Base-by-base conservation (phyloP, 1,139 yeast species). In the Ogataea hybrid region DNA sequence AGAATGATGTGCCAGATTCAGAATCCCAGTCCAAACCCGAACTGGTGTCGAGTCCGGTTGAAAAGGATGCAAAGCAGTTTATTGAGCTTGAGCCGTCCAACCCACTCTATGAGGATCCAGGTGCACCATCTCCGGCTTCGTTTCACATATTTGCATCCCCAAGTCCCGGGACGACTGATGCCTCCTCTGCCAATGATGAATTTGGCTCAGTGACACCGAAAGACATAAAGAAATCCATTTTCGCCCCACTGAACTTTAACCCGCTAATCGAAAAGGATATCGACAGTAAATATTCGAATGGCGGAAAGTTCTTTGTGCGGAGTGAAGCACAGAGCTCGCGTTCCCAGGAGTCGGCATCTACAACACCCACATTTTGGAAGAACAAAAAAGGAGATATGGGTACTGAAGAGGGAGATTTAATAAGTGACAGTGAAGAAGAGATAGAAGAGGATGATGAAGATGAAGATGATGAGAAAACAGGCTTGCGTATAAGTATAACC, bases 281-380 rank as follows among this genome's bases (percentile, higher is more conserved):
- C 21, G 96, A 88, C 59, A 80, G 85, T 43, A 88, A 88, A 56
- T 88, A 88, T 54, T 84, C 86, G 6, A 76, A 77, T 53, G 96
- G 96, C 6, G 96, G 96, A 3, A 84, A 87, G 55, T 88, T 84
- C 56, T 86, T 81, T 57, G 86, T 81, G 7, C 60, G 53, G 15
- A 52, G 46, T 47, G 25, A 46, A 15, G 25, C 43, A 6, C 42
- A 31, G 9, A 29, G 40, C 11, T 6, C 44, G 8, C 43, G 37
- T n/a, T 20, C 39, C 6, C 32, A 32, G 6, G 46, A 47, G 7
- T 21, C 40, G 4, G 44, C 35, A 8, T 35, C 41, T 2, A 45
- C 50, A 6, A 52, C 54, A 4, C 57, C 58, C 2, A 45, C 52
- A 1, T 53, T 53, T 38, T 35, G 50, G 36, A 46, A 52, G 25